A percentile compares a stretch with the other conserved stretches of the same genome.
Evolutionary conservation across 805 yeast species (phyloP).

Genomic region (Candida pseudoglaebosa): DNA sequence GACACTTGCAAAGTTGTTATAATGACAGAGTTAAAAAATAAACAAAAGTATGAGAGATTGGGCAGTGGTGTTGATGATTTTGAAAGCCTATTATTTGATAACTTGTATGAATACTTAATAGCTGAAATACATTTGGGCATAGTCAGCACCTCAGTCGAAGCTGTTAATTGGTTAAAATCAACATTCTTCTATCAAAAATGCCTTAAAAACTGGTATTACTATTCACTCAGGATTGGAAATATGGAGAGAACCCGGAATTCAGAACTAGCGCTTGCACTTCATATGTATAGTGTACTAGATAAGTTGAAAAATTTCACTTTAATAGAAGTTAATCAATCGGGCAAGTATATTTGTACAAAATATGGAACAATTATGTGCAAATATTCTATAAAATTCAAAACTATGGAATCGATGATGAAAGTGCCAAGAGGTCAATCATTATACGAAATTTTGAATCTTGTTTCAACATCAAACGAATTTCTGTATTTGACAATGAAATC

Average conservation of each 20-base stretch:
- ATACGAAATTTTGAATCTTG: slow-evolving; percentile 17
- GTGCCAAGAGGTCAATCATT: slow-evolving; percentile 11
- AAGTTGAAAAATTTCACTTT: slow-evolving; percentile 20
- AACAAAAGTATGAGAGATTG: slow-evolving; percentile 36
- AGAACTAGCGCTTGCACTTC: slow-evolving; percentile 3
- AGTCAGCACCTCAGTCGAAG: slow-evolving; percentile 25
- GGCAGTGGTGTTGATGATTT: slow-evolving; percentile 40
- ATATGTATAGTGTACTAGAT: slow-evolving; percentile 28
- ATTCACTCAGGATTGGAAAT: not conserved
- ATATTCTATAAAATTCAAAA: slow-evolving; percentile 43
- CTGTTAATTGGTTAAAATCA: slow-evolving; percentile 42
- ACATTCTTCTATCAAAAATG: slow-evolving; percentile 13
- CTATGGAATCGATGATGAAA: slow-evolving; percentile 34
- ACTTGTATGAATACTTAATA: slow-evolving; percentile 14
- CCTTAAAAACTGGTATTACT: not conserved
- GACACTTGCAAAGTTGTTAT: slow-evolving; percentile 51
- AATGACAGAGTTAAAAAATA: slow-evolving; percentile 37
- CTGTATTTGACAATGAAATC: slow-evolving; percentile 35
- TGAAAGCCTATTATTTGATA: slow-evolving; percentile 37
- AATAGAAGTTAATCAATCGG: slow-evolving; percentile 9
- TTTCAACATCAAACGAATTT: slow-evolving; percentile 41
- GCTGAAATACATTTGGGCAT: slow-evolving; percentile 28
- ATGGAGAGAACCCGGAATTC: not conserved
- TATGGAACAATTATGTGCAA: slow-evolving; percentile 49
- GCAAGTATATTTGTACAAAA: slow-evolving; percentile 23